A percentile compares a stretch with the other conserved stretches of the same genome.
Evolutionary conservation across 1,284 basidiomycete genomes (phyloP).

Genomic region (Tilletia setariae): DNA sequence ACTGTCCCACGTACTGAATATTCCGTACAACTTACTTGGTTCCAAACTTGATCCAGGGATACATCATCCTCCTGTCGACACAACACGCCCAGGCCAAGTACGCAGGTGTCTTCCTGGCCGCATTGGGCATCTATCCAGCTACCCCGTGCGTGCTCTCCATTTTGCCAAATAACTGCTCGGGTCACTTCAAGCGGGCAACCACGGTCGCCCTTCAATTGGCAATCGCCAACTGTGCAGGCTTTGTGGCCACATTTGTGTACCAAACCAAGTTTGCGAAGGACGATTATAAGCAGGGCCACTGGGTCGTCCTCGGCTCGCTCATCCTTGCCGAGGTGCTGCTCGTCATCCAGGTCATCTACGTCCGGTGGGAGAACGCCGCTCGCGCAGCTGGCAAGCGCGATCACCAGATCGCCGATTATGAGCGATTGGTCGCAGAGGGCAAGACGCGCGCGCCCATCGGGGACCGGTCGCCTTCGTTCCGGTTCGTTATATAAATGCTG

Average conservation of each 20-base stretch:
- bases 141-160: conserved; percentile 46
- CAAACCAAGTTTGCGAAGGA: conserved; percentile 35
- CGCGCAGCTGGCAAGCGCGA: conserved; percentile 34
- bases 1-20: no score
- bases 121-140: conserved; percentile 45
- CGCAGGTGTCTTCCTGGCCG: conserved; percentile 48
- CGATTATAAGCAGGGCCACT: conserved; percentile 44
- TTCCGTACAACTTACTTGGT: no score
- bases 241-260: conserved; percentile 53
- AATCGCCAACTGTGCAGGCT: conserved; percentile 53
- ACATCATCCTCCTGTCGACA: conserved; percentile 43
- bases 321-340: conserved; percentile 46
- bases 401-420: conserved; percentile 30
- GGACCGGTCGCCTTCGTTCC: conserved; percentile 33
- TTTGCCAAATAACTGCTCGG: conserved; percentile 45
- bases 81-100: conserved; percentile 34
- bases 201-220: conserved; percentile 53
- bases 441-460: conserved; percentile 41
- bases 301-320: conserved; percentile 49
- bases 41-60: conserved; percentile 24
- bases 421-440: conserved; percentile 29
- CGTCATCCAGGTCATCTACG: conserved; percentile 36
- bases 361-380: conserved; percentile 36
- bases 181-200: conserved; percentile 49
- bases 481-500: conserved; percentile 22